phyloP scores from a whole-genome alignment of 495 filamentous ascomycete genomes.

The Daldinia bambusicola region DNA sequence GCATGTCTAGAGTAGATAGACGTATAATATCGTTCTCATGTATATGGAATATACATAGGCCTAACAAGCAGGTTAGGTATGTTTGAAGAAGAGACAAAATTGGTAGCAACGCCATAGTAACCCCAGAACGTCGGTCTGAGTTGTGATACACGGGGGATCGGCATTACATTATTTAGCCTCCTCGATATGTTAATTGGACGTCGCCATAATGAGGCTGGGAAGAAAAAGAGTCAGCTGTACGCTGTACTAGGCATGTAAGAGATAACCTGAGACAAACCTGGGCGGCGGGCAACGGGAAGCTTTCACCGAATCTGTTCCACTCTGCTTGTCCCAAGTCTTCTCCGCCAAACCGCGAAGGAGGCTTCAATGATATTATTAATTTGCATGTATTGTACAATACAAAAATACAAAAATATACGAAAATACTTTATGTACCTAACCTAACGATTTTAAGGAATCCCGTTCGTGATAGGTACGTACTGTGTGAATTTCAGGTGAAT shows the following conservation, averaged over 20 bases:
- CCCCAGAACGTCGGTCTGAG: constrained; percentile 9
- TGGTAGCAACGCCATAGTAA: too few relatives aligned
- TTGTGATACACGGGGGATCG: constrained; percentile 14
- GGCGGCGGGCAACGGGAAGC: constrained; percentile 13
- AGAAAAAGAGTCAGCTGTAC: neutral
- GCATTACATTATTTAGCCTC: constrained; percentile 24
- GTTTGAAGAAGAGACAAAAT: neutral
- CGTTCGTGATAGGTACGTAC: neutral
- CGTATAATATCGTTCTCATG: neutral
- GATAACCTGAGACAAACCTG: neutral
- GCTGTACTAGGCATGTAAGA: neutral
- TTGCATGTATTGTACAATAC: neutral
- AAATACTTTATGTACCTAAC: neutral
- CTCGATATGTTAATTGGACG: constrained; percentile 25
- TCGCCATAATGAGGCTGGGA: constrained; percentile 2
- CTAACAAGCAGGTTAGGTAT: neutral
- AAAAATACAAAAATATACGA: neutral
- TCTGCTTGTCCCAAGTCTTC: constrained; percentile 4
- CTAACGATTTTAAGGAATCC: neutral
- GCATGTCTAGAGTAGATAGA: neutral
- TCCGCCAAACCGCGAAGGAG: constrained; percentile 15
- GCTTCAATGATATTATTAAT: constrained; percentile 6
- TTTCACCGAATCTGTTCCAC: constrained; percentile 23
- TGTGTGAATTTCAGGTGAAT: neutral
- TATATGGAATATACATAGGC: neutral